These are phyloP conservation scores for Aspergillus hortae DNA, from an alignment of 2,329 filamentous ascomycete species.

Conservation along the genomic window DNA sequence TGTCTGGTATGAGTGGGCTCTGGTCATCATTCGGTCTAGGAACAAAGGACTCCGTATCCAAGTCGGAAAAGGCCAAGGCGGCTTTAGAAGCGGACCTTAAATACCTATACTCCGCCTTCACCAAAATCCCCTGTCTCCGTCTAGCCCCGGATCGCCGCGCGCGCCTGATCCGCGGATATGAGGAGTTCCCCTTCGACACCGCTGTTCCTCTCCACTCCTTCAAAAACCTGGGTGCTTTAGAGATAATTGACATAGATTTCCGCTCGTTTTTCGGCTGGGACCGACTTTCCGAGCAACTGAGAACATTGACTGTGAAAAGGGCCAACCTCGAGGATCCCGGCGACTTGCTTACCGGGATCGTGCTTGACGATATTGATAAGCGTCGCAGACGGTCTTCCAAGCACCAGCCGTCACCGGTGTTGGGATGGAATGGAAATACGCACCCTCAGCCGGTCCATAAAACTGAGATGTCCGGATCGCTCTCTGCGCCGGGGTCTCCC, in stretches of 20 bases:
- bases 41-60: conserved; percentile 72
- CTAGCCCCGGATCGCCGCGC: conserved; percentile 92
- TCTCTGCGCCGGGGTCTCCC: conserved; percentile 66
- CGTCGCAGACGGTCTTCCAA: conserved; percentile 84
- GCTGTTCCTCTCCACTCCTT: conserved; percentile 95
- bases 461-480: conserved; percentile 64
- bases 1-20: conserved; percentile 92
- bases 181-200: conserved; percentile 97
- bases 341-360: conserved; percentile 87
- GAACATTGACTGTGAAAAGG: conserved; percentile 82
- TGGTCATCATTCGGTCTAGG: conserved; percentile 86
- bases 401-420: conserved; percentile 72
- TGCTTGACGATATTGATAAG: conserved; percentile 94
- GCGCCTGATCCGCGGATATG: conserved; percentile 83
- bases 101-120: conserved; percentile 97
- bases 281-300: conserved; percentile 82
- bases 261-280: conserved; percentile 98
- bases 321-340: conserved; percentile 84
- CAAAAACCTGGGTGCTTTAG: conserved; percentile 91
- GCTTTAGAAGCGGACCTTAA: conserved; percentile 83
- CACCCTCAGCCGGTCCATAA: conserved; percentile 61
- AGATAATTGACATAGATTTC: conserved; percentile 94
- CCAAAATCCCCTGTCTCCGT: conserved; percentile 90
- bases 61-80: conserved; percentile 85
- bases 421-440: conserved; percentile 58